These are phyloP conservation scores for Musa schizocarpa DNA, from an alignment of 176 grass and related monocot genomes.

Conservation along the genomic window DNA sequence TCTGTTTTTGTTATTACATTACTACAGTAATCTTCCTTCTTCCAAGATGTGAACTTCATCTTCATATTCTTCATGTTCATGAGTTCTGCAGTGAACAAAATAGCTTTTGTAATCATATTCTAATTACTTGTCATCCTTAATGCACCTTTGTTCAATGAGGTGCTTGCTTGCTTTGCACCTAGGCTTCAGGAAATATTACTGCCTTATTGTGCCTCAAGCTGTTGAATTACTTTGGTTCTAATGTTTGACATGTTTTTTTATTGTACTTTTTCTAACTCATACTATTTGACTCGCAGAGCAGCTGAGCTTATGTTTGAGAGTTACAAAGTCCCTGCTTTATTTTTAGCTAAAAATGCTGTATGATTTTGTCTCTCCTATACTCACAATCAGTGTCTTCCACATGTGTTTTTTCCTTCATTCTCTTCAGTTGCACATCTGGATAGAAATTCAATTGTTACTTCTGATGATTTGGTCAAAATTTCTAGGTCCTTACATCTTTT, in stretches of 20 bases:
- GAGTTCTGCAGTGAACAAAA: neutral
- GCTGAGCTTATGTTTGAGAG: conserved; percentile 99
- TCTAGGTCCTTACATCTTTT: conserved; percentile 98
- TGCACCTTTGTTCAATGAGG: neutral
- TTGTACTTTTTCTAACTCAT: conserved; percentile 19
- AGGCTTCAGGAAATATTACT: neutral
- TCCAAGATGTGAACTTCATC: neutral
- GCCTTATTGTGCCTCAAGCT: neutral
- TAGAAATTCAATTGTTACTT: neutral
- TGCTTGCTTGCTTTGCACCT: neutral
- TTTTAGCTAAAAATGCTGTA: conserved; percentile 99
- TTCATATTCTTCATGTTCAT: neutral
- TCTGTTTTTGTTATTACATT: neutral
- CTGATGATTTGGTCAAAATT: neutral
- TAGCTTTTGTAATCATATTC: neutral
- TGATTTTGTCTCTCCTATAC: conserved; percentile 26
- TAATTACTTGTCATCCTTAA: neutral
- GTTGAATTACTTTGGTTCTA: neutral
- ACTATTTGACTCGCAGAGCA: conserved; percentile 44
- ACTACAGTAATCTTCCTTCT: neutral
- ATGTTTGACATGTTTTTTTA: neutral
- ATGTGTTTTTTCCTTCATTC: conserved; percentile 5
- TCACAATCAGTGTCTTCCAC: conserved; percentile 23
- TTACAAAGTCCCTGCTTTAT: conserved; percentile 94
- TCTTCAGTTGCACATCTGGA: neutral